Evolutionary conservation across 345 rosid species (phyloP).

Genomic region (Eutrema japonicum): DNA sequence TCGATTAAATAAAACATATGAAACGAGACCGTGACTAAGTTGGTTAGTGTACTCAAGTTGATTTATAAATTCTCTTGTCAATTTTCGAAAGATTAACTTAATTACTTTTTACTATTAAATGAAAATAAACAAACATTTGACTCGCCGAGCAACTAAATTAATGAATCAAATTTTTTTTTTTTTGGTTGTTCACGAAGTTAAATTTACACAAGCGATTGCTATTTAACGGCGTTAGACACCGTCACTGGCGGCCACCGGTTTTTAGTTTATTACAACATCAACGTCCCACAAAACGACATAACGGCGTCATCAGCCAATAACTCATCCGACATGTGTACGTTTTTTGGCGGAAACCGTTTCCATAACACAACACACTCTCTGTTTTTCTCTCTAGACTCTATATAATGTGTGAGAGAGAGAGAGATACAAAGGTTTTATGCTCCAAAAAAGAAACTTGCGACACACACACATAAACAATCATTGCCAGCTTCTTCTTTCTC

Average conservation of each 20-base stretch:
- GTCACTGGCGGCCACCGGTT: conserved; percentile 32
- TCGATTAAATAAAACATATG: background rate
- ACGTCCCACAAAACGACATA: conserved; percentile 42
- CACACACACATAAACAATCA: conserved; percentile 17
- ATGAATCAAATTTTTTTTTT: background rate
- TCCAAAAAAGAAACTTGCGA: conserved; percentile 30
- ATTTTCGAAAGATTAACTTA: background rate
- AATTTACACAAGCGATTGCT: conserved; percentile 1
- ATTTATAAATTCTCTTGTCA: too few species aligned
- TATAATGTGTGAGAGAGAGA: background rate
- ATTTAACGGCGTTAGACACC: conserved; percentile 33
- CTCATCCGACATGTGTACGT: conserved; percentile 37
- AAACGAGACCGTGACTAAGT: conserved; percentile 1
- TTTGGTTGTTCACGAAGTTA: background rate
- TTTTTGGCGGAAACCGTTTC: conserved; percentile 29
- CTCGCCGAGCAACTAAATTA: background rate
- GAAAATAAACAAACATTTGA: conserved; percentile 31
- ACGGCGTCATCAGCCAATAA: conserved; percentile 37
- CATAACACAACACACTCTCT: conserved; percentile 28
- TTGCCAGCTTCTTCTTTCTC: conserved; percentile 26
- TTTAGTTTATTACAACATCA: background rate
- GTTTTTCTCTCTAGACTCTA: conserved; percentile 9
- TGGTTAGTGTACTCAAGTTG: conserved; percentile 2
- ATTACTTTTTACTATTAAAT: background rate
- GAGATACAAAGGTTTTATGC: conserved; percentile 1